Base-by-base conservation (phyloP, 2,329 filamentous ascomycete genomes). In the Colletotrichum tropicicola region DNA sequence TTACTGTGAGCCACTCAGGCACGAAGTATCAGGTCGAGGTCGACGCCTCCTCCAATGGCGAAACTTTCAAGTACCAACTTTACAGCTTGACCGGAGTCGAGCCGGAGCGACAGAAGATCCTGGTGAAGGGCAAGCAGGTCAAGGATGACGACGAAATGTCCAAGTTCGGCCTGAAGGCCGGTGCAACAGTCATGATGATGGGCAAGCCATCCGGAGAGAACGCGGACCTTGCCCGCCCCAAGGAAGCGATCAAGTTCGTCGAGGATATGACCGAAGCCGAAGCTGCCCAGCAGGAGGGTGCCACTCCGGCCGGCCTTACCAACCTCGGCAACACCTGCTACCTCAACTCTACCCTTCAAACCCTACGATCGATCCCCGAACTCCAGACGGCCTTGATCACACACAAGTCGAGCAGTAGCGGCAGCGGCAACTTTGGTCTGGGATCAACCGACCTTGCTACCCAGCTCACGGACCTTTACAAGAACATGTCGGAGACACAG, bases 291-390 rank as follows among this genome's bases (percentile, higher is more conserved):
- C 88, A 91, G 75, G 91, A 91, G 65, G 94, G 93, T 63, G 94
- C 94, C 49, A 95, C 87, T 47, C 96, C 97, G 2, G 92, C 94
- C 60, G 96, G 96, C 48, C 82, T 99, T 67, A 87, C 92, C 76
- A 99, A 99, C 74, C 83, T 98, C 66, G 96, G 97, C 71, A 99
- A 99, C 79, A 99, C 97, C 4, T 99, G 96, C 83, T 99, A 99
- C 77, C 89, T 98, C 73, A 99, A 99, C 84, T 96, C 96, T 52
- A 97, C 95, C 0, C 85, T 99, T n/a, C 97, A 99, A 78, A 91
- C 93, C 4, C 83, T 99, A 69, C 90, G 92, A 67, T 87, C 91
- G 56, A 93, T 99, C 65, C 96, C 96, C 8, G 96, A 99, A 80
- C 87, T 99, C 35, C 93, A 97, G 74, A 85, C 92, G 35, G 88